phyloP scores from a whole-genome alignment of 495 filamentous ascomycete genomes.

The Saxophila tyrrhenica region DNA sequence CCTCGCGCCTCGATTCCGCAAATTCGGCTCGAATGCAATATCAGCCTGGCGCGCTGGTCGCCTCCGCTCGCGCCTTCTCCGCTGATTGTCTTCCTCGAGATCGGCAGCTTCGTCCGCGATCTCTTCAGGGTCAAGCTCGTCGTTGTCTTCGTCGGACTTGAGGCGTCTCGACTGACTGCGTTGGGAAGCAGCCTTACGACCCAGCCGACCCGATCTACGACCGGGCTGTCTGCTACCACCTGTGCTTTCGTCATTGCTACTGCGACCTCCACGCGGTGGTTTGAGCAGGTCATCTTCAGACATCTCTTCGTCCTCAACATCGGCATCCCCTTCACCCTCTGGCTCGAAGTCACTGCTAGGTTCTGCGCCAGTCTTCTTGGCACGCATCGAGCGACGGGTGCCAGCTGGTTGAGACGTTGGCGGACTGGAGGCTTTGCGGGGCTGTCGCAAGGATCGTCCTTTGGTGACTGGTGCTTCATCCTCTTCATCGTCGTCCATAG shows the following conservation, averaged over 20 bases:
- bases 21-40: conserved; percentile 23
- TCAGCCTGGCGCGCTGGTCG: conserved; percentile 4
- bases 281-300: conserved; percentile 34
- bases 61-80: conserved; percentile 12
- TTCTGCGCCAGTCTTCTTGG: conserved; percentile 31
- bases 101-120: conserved; percentile 50
- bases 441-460: conserved; percentile 2
- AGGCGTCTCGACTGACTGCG: conserved; percentile 41
- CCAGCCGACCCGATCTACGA: conserved; percentile 39
- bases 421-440: conserved; percentile 9
- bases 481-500: conserved; percentile 25
- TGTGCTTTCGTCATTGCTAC: conserved; percentile 35
- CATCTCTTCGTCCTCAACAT: conserved; percentile 49
- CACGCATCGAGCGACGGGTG: neutral
- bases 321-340: conserved; percentile 50
- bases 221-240: conserved; percentile 32
- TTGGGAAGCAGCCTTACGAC: conserved; percentile 36
- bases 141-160: conserved; percentile 36
- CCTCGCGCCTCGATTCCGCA: conserved; percentile 24
- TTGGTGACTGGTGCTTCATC: conserved; percentile 21
- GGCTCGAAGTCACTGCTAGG: conserved; percentile 87
- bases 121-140: conserved; percentile 33
- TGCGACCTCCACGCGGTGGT: conserved; percentile 34
- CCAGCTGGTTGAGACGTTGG: neutral
- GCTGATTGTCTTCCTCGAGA: conserved; percentile 47